Base-by-base conservation (phyloP, 768 basidiomycete genomes). In the Russula abietina region DNA sequence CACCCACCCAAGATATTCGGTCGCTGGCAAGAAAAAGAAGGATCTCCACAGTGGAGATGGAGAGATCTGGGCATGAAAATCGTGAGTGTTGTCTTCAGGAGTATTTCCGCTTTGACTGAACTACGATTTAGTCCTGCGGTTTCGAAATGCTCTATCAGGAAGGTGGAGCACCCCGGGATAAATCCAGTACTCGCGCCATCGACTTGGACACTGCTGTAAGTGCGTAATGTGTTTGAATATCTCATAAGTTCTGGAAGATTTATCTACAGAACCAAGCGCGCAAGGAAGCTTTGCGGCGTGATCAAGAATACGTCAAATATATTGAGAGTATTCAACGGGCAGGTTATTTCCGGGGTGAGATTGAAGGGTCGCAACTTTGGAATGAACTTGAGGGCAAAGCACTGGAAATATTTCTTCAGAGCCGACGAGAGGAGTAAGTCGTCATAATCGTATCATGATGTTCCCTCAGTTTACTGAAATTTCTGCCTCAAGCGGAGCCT, bases 131-230 rank as follows among this genome's bases (percentile, higher is more conserved):
- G 88, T 87, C 93, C 2, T 92, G 92, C 65, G 97, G 97, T 1
- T 98, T 98, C 65, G 97, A 99, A 76, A 99, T 98, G 81, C 80
- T 97, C 45, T 98, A 90, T 71, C 87, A 90, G 71, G 93, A 93
- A 71, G 88, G 83, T 62, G 87, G 89, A 73, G 77, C 80, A 52
- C 82, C 83, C 46, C 74, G 75, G 60, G 78, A 79, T 45, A 71
- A 66, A 12, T 65, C 75, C 22, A 76, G 72, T 54, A 67, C 70
- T 70, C 71, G 75, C 3, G 64, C 73, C 36, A 80, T 81, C 58
- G 74, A 70, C 43, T 65, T 74, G 6, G 69, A 70, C 22, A 77
- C 81, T 51, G 82, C 81, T n/a, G 86, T 88, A 69, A 64, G 81
- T 71, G 30, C 55, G 32, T 17, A 22, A 26, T 30, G 11, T 5